phyloP scores from a whole-genome alignment of 2,329 filamentous ascomycete species.

The Apiospora marii region DNA sequence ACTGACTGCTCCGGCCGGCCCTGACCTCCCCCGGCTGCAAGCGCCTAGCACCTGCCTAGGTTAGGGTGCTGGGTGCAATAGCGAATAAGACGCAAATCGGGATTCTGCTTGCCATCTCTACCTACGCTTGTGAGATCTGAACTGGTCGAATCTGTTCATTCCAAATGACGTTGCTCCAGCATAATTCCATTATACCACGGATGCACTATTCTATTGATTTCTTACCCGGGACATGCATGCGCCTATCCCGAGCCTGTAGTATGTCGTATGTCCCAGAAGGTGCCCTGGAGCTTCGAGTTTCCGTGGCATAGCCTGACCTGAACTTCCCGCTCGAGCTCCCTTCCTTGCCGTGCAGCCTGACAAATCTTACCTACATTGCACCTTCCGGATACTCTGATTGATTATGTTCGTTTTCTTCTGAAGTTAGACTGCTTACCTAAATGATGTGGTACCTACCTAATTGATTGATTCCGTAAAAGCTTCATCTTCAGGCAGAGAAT shows the following conservation, averaged over 20 bases:
- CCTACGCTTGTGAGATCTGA: not conserved
- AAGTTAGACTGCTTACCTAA: not conserved
- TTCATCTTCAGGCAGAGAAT: not conserved
- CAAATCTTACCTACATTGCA: not conserved
- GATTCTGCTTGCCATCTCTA: constrained; percentile 7
- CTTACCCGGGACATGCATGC: not conserved
- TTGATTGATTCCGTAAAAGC: not conserved
- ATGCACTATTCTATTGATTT: not conserved
- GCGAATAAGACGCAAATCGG: not conserved
- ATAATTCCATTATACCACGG: not conserved
- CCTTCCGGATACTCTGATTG: not conserved
- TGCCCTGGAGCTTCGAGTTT: not conserved
- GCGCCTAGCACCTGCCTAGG: not conserved
- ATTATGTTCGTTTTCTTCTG: not conserved
- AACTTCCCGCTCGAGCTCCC: not conserved
- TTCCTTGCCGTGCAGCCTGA: not conserved
- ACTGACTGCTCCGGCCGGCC: constrained; percentile 2
- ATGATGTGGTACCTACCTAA: too few species aligned
- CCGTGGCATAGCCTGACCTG: not conserved
- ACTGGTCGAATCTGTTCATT: not conserved
- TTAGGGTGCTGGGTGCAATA: not conserved
- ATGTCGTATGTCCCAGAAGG: not conserved
- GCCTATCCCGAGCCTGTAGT: too few species aligned
- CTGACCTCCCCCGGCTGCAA: not conserved
- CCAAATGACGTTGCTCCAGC: not conserved